Percentiles rank a stretch among this genome's conserved stretches.
phyloP scores from a whole-genome alignment of 2,329 filamentous ascomycete species.

The Nemania sp. region DNA sequence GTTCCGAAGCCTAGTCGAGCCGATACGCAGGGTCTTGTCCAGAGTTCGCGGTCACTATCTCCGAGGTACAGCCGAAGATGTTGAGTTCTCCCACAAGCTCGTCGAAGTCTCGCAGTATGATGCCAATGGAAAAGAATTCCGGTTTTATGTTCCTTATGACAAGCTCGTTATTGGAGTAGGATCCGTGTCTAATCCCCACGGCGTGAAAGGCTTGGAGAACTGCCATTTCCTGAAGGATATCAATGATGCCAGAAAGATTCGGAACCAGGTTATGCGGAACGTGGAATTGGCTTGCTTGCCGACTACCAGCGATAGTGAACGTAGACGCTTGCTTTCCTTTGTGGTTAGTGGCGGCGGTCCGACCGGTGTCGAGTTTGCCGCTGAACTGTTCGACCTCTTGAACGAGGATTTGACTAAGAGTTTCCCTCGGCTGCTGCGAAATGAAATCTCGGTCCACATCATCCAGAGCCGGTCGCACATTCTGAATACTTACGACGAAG shows the following conservation, averaged over 20 bases:
- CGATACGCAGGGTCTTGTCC: conserved; percentile 80
- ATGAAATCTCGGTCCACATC: conserved; percentile 96
- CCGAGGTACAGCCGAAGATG: conserved; percentile 81
- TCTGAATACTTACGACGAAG: conserved; percentile 96
- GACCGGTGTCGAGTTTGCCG: conserved; percentile 96
- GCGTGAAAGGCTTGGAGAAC: conserved; percentile 90
- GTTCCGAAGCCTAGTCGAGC: conserved; percentile 87
- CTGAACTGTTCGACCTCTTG: conserved; percentile 91
- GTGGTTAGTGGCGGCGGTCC: conserved; percentile 95
- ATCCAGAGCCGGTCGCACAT: conserved; percentile 96
- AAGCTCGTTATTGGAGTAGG: conserved; percentile 93
- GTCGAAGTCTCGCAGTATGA: conserved; percentile 82
- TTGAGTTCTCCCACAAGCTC: conserved; percentile 89
- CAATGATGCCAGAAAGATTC: conserved; percentile 84
- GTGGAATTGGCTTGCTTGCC: conserved; percentile 91
- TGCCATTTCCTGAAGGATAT: conserved; percentile 97
- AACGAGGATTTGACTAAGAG: conserved; percentile 87
- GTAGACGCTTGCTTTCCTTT: conserved; percentile 85
- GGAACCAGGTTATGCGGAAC: conserved; percentile 86
- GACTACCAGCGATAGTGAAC: conserved; percentile 85
- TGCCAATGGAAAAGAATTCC: conserved; percentile 68
- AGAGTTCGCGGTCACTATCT: conserved; percentile 86
- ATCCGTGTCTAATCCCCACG: conserved; percentile 90
- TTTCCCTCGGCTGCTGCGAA: conserved; percentile 89
- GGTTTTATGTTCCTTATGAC: conserved; percentile 96